Evolutionary conservation across 2,329 filamentous ascomycete genomes (phyloP), one percentile per base, ranked within the genome.

Genomic region (Paracoccidioides lutzii): DNA sequence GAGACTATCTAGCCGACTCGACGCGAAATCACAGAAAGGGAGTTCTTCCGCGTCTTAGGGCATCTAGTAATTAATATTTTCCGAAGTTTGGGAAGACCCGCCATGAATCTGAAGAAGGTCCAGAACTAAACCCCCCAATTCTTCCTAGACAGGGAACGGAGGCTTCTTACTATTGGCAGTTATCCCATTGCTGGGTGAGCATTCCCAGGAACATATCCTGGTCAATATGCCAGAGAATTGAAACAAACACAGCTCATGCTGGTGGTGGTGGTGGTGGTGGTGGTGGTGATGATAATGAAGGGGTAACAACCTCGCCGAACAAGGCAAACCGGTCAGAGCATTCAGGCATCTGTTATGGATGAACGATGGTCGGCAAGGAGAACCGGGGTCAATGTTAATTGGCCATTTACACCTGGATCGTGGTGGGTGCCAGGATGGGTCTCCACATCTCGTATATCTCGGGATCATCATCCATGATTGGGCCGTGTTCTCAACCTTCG

Each of bases 361-460:
- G 35, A 9, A 30, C 35, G 33, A 30, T 14, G 9, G 15, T 12
- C 12, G 30, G 12, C 12, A 8, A 15, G 35, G 15, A 32, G 15
- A 32, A 42, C 37, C 14, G 37, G 49, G 45, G 30, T 12, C 28
- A 12, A 28, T 12, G 22, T 9, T 41, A 4, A 52, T 52, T 52
- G 49, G 49, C 22, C 22, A 9, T 22, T 41, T 30, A 22, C 10
- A 30, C 37, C 10, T 32, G 35, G 49, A 32, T 41, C 37, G 10
- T 52, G 28, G 12, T 52, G 49, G 22, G 22, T 28, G 37, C 22
- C 37, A 30, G 3, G 12, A 41, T 9, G 2, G 40, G 33, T 5
- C 35, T 30, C 49, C 49, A 52, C 37, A 41, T 14, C 49, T 42
- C 49, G 49, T 52, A 52, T 52, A 40, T 51, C 49, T 52, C 49